These are phyloP conservation scores for Melanopsichium pennsylvanicum DNA, from an alignment of 1,284 basidiomycete genomes.

Conservation along the genomic window DNA sequence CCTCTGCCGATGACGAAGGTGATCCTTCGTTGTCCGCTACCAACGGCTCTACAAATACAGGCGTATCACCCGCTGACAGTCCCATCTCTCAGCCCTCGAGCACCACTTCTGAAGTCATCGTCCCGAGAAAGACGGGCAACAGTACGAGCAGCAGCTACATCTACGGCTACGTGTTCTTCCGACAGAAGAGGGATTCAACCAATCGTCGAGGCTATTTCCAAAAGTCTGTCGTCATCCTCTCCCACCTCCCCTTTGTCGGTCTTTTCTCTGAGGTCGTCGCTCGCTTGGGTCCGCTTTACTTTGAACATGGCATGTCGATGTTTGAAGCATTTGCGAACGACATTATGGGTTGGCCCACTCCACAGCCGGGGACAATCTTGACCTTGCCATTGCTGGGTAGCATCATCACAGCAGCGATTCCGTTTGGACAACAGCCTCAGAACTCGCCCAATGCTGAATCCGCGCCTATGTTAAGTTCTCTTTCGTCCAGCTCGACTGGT, in stretches of 20 bases:
- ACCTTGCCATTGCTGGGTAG: constrained; percentile 53
- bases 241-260: constrained; percentile 82
- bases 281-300: constrained; percentile 72
- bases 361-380: constrained; percentile 53
- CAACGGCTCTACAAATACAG: background rate
- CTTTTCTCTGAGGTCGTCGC: constrained; percentile 78
- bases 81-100: background rate
- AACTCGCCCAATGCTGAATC: constrained; percentile 43
- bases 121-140: constrained; percentile 14
- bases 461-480: constrained; percentile 5
- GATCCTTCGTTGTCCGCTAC: background rate
- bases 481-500: background rate
- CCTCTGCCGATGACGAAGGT: constrained; percentile 23
- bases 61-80: constrained; percentile 3
- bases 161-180: constrained; percentile 64
- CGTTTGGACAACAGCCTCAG: constrained; percentile 58
- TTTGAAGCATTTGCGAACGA: constrained; percentile 58
- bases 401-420: constrained; percentile 50
- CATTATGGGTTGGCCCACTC: constrained; percentile 54
- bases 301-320: constrained; percentile 60
- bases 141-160: constrained; percentile 61
- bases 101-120: constrained; percentile 2
- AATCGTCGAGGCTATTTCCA: constrained; percentile 64
- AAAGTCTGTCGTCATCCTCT: constrained; percentile 85
- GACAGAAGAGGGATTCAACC: constrained; percentile 57